phyloP scores from a whole-genome alignment of 345 rosid species.

The Carallia brachiata region DNA sequence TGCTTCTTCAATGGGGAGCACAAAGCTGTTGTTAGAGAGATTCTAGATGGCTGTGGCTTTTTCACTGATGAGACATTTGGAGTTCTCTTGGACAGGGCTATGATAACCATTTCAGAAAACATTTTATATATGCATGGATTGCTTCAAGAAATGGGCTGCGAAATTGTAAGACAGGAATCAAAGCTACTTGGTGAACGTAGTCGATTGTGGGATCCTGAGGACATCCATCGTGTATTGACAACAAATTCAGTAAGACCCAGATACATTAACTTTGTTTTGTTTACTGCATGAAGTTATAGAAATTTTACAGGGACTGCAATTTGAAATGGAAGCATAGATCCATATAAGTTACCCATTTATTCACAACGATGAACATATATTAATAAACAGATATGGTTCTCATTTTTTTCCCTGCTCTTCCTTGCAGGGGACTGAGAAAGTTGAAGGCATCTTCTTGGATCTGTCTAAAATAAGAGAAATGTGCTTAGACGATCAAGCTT shows the following conservation, averaged over 20 bases:
- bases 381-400: too few relatives aligned
- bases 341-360: background rate
- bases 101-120: background rate
- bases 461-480: background rate
- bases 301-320: background rate
- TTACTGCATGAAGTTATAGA: background rate
- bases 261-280: background rate
- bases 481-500: background rate
- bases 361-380: too few relatives aligned
- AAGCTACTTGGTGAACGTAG: background rate
- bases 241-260: background rate
- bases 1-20: conserved; percentile 10
- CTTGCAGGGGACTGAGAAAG: background rate
- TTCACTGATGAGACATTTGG: background rate
- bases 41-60: background rate
- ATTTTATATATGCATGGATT: background rate
- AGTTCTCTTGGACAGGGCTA: background rate
- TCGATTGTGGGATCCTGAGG: conserved; percentile 6
- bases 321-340: background rate
- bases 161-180: background rate
- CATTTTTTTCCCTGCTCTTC: background rate
- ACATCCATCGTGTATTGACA: background rate
- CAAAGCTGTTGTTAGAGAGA: background rate
- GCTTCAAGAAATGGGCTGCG: background rate
- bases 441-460: background rate